Evolutionary conservation across 75 land plant genomes (phyloP).

Genomic region (Picea sitchensis): DNA sequence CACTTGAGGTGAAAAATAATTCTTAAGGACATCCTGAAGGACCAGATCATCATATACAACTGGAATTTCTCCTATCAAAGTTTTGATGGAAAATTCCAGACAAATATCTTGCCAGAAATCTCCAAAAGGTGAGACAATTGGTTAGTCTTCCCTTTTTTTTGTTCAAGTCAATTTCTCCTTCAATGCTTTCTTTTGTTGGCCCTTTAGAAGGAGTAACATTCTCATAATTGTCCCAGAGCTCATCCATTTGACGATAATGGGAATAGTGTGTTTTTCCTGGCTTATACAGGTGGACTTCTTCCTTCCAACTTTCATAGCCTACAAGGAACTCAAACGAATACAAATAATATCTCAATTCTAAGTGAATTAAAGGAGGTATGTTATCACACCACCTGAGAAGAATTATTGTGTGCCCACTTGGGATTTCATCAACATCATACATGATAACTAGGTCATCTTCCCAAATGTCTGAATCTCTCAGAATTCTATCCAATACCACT

Average conservation of each 20-base stretch:
- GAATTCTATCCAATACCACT: conserved; percentile 55
- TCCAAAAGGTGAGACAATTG: too few species aligned
- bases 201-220: too few species aligned
- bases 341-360: conserved; percentile 60
- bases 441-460: conserved; percentile 83
- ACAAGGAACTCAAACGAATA: conserved; percentile 83
- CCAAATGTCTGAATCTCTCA: conserved; percentile 58
- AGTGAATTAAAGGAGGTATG: conserved; percentile 62
- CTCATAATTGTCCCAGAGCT: not conserved
- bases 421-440: conserved; percentile 78
- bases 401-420: conserved; percentile 55
- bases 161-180: too few species aligned
- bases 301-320: conserved; percentile 79
- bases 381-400: conserved; percentile 76
- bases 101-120: too few species aligned
- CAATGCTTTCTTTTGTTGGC: too few species aligned
- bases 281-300: conserved; percentile 43
- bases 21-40: too few species aligned
- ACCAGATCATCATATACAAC: too few species aligned
- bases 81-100: too few species aligned
- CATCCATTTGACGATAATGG: conserved; percentile 58
- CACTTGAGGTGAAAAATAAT: too few species aligned
- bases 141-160: too few species aligned
- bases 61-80: too few species aligned
- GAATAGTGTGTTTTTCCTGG: conserved; percentile 47